Percentiles rank a stretch among this genome's conserved stretches.
phyloP scores from a whole-genome alignment of 345 rosid species.

The Gossypium raimondii region DNA sequence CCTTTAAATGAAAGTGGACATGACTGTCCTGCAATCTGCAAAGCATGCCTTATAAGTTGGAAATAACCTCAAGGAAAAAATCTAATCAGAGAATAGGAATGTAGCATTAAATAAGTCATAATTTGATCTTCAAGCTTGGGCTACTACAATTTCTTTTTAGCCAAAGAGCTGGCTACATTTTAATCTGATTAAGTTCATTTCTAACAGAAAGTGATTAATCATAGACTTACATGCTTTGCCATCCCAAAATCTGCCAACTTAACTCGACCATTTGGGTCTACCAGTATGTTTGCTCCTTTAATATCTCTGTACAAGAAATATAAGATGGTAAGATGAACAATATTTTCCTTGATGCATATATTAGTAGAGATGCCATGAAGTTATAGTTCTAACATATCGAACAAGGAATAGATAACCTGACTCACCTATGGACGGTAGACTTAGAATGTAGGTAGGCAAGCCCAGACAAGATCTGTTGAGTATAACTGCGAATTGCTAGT shows the following conservation, averaged over 20 bases:
- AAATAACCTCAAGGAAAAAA: background rate
- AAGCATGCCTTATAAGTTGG: conserved; percentile 12
- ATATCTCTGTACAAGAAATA: conserved; percentile 49
- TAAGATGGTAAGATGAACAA: conserved; percentile 3
- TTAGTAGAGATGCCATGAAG: background rate
- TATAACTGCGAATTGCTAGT: conserved; percentile 60
- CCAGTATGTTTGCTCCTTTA: conserved; percentile 79
- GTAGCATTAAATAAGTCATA: background rate
- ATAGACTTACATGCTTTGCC: conserved; percentile 75
- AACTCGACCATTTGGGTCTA: conserved; percentile 70
- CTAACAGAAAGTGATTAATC: conserved; percentile 10
- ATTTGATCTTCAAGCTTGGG: background rate
- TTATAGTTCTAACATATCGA: conserved; percentile 1
- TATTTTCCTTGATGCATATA: background rate
- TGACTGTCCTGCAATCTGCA: conserved; percentile 76
- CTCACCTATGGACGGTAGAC: conserved; percentile 66
- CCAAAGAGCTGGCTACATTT: background rate
- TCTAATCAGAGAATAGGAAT: background rate
- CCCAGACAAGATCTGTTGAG: conserved; percentile 73
- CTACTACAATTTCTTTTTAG: background rate
- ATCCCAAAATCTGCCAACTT: conserved; percentile 84
- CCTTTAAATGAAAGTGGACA: conserved; percentile 77
- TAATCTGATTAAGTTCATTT: background rate
- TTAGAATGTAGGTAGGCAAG: conserved; percentile 67
- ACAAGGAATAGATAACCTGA: conserved; percentile 7